Evolutionary conservation across 169 alveolate genomes (phyloP).

Genomic region (Pseudocohnilembus persalinus): DNA sequence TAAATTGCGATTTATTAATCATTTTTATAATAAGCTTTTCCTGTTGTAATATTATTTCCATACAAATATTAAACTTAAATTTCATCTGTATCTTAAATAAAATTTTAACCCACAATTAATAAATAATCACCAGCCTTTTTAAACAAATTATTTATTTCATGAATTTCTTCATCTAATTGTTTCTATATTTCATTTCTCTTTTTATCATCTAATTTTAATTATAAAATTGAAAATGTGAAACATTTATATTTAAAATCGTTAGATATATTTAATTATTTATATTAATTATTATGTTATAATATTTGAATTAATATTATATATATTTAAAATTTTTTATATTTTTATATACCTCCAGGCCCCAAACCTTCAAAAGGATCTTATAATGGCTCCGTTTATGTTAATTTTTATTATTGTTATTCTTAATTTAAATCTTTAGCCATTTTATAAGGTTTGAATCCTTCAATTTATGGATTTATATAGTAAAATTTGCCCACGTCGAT

Average conservation of each 20-base stretch:
- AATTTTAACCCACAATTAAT: conserved; percentile 56
- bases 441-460: conserved; percentile 59
- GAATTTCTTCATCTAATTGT: conserved; percentile 52
- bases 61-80: conserved; percentile 48
- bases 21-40: conserved; percentile 53
- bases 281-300: neutral
- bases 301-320: too few species aligned
- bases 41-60: conserved; percentile 37
- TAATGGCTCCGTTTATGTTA: conserved; percentile 50
- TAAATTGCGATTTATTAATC: conserved; percentile 48
- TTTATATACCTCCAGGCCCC: neutral
- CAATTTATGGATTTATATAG: conserved; percentile 68
- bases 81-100: conserved; percentile 43
- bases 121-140: conserved; percentile 59
- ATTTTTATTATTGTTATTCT: conserved; percentile 46
- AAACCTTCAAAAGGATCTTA: conserved; percentile 55
- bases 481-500: conserved; percentile 66
- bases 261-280: conserved; percentile 39
- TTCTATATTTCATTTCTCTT: conserved; percentile 45
- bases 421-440: conserved; percentile 51
- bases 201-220: conserved; percentile 54
- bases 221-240: too few species aligned
- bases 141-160: conserved; percentile 51
- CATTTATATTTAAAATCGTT: neutral
- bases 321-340: neutral